Conservation (phyloP, 495 filamentous ascomycete species). For the Hypoxylon crocopeplum region DNA sequence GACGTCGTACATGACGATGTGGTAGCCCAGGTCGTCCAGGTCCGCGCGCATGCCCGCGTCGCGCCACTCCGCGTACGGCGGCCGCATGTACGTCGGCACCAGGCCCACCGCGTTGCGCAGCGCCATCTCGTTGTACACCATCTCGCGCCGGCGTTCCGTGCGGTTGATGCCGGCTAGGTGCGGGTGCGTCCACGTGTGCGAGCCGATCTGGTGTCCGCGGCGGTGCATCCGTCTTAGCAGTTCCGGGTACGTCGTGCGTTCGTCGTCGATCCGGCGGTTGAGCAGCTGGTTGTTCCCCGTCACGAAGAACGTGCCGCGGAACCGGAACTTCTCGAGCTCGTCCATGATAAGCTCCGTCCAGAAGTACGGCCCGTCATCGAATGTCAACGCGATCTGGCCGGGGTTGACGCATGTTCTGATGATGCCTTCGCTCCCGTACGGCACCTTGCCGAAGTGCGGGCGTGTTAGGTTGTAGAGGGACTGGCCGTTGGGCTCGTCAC, state of each 20-base stretch:
- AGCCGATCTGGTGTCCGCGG: constrained; percentile 73
- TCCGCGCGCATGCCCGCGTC: constrained; percentile 50
- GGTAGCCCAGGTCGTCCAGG: constrained; percentile 66
- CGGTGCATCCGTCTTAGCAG: constrained; percentile 59
- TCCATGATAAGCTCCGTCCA: constrained; percentile 68
- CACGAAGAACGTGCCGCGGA: constrained; percentile 72
- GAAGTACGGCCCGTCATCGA: constrained; percentile 69
- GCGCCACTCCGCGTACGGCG: constrained; percentile 71
- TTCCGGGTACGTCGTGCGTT: constrained; percentile 9
- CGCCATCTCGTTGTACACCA: constrained; percentile 74
- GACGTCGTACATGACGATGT: constrained; percentile 68
- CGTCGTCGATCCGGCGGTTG: constrained; percentile 46
- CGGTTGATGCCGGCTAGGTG: constrained; percentile 62
- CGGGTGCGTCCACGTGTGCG: constrained; percentile 76
- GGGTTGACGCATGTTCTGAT: constrained; percentile 67
- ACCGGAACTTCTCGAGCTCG: constrained; percentile 59
- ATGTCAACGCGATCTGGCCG: constrained; percentile 70
- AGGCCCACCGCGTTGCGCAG: constrained; percentile 68
- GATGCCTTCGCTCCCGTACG: constrained; percentile 59
- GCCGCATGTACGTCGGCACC: constrained; percentile 78
- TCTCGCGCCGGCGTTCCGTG: constrained; percentile 59
- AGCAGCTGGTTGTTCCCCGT: constrained; percentile 65
- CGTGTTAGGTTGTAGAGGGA: constrained; percentile 50
- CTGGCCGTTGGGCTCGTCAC: constrained; percentile 3
- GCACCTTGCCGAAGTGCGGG: constrained; percentile 54